phyloP scores from a whole-genome alignment of 73 alveolate species.

The Tetrahymena thermophila region DNA sequence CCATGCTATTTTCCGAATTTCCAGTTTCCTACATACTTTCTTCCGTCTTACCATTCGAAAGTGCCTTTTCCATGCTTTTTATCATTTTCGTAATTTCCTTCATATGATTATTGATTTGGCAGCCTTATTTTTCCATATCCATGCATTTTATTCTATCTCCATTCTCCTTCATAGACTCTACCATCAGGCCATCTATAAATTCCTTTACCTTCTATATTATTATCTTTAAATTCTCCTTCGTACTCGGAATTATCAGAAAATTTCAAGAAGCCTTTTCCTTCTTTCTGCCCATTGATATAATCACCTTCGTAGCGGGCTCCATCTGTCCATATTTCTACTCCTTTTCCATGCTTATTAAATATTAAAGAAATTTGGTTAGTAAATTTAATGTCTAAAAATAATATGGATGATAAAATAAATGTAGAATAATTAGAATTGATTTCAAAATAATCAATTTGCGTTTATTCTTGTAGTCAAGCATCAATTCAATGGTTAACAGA shows the following conservation, averaged over 20 bases:
- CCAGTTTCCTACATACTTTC: constrained; percentile 52
- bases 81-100: constrained; percentile 66
- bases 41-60: constrained; percentile 54
- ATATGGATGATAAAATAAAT: no score
- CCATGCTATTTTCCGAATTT: constrained; percentile 49
- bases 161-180: constrained; percentile 20
- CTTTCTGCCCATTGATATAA: constrained; percentile 7
- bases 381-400: no score
- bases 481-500: no score
- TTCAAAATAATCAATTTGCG: no score
- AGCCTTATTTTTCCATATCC: constrained; percentile 29
- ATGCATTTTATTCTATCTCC: constrained; percentile 38
- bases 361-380: background rate
- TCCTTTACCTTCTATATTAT: constrained; percentile 26
- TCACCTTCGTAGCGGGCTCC: constrained; percentile 39
- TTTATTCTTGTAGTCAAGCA: no score
- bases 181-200: constrained; percentile 31
- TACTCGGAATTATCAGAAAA: constrained; percentile 53
- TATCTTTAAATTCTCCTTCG: constrained; percentile 32
- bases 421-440: no score
- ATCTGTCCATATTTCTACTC: constrained; percentile 31
- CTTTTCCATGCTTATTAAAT: constrained; percentile 19
- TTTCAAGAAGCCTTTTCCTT: constrained; percentile 55
- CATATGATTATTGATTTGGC: constrained; percentile 34
- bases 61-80: constrained; percentile 72